A percentile compares a stretch with the other conserved stretches of the same genome.
Conservation (phyloP, 2,329 filamentous ascomycete species). For the Paecilomyces fulvus region DNA sequence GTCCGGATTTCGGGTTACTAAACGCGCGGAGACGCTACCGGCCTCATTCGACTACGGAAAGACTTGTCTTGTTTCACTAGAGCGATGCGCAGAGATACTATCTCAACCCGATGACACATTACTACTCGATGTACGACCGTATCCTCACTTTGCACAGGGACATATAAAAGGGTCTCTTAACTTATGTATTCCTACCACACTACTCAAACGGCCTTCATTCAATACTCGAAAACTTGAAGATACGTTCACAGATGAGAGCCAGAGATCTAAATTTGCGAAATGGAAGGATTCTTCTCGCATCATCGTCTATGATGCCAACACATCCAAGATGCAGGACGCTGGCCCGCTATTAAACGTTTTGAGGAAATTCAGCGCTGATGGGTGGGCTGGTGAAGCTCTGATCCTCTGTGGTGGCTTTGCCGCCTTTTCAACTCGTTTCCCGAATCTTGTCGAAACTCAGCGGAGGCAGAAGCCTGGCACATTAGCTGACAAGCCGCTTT, state of each 20-base stretch:
- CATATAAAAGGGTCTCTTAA: constrained; percentile 77
- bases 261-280: constrained; percentile 62
- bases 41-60: constrained; percentile 36
- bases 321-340: constrained; percentile 71
- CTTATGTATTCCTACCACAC: constrained; percentile 87
- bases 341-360: constrained; percentile 74
- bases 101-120: constrained; percentile 49
- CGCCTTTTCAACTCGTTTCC: constrained; percentile 60
- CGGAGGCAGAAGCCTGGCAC: constrained; percentile 21
- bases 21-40: constrained; percentile 48
- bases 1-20: constrained; percentile 2
- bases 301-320: constrained; percentile 77
- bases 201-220: constrained; percentile 84
- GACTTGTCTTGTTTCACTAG: constrained; percentile 46
- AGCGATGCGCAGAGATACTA: constrained; percentile 51
- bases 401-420: constrained; percentile 77
- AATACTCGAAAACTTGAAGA: constrained; percentile 79
- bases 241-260: constrained; percentile 66
- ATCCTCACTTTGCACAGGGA: constrained; percentile 68
- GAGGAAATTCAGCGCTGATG: constrained; percentile 84
- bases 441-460: constrained; percentile 35
- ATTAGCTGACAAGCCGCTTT: constrained; percentile 40
- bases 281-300: constrained; percentile 72
- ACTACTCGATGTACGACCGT: constrained; percentile 77
- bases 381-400: constrained; percentile 63